These are phyloP conservation scores for Harringtonia lauricola DNA, from an alignment of 2,329 filamentous ascomycete species.

Conservation along the genomic window DNA sequence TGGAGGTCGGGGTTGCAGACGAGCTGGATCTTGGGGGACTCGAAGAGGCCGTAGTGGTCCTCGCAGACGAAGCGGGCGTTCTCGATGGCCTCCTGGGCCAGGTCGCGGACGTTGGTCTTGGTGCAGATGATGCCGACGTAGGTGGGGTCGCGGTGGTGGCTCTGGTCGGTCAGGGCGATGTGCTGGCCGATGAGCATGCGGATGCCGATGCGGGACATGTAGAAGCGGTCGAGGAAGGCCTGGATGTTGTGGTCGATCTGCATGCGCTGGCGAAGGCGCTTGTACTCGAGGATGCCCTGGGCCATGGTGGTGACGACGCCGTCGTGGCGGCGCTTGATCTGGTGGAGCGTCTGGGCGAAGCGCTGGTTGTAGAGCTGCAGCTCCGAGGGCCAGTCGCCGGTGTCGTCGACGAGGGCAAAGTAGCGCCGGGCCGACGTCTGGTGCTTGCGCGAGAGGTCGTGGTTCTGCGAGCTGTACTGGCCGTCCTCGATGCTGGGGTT, in stretches of 20 bases:
- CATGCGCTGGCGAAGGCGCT: constrained; percentile 90
- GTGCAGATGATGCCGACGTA: constrained; percentile 99
- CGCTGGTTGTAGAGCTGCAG: constrained; percentile 87
- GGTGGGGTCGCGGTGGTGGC: constrained; percentile 75
- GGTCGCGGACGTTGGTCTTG: constrained; percentile 89
- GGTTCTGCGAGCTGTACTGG: constrained; percentile 55
- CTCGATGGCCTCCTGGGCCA: constrained; percentile 94
- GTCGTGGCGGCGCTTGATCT: constrained; percentile 93
- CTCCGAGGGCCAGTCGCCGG: constrained; percentile 83
- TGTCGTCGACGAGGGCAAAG: constrained; percentile 85
- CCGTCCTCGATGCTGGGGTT: constrained; percentile 84
- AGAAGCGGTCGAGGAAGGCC: constrained; percentile 95
- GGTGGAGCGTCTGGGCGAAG: constrained; percentile 80
- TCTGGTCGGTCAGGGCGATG: constrained; percentile 91
- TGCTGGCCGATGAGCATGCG: constrained; percentile 99
- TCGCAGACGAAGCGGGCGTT: constrained; percentile 99
- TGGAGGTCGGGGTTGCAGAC: constrained; percentile 89
- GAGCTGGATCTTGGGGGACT: constrained; percentile 91
- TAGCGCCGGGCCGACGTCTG: constrained; percentile 58
- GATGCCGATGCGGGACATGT: constrained; percentile 99
- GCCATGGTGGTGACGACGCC: constrained; percentile 96
- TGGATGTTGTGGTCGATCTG: constrained; percentile 98
- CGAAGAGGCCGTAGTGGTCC: constrained; percentile 95
- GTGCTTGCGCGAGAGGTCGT: constrained; percentile 23
- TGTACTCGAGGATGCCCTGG: constrained; percentile 96